Evolutionary conservation across 2,329 filamentous ascomycete genomes (phyloP), one percentile per base, ranked within the genome.

Genomic region (Macrophomina phaseolina): DNA sequence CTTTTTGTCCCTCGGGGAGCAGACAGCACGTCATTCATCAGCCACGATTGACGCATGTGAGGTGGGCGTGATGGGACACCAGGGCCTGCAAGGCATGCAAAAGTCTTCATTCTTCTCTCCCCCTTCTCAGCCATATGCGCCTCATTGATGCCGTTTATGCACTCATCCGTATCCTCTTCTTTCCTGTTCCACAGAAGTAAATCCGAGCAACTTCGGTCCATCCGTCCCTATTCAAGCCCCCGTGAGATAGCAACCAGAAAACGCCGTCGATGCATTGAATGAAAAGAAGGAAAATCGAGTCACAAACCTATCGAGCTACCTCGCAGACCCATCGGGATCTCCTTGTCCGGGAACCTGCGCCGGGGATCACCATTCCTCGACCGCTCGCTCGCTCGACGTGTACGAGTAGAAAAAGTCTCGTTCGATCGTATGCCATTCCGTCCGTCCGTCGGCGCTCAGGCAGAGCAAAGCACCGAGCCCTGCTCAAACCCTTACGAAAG

Each of bases 401-500:
- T 14, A 14, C 6, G 16, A 14, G 42, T 9, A 45, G 16, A 45
- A 16, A 14, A 6, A 12, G 5, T 16, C 30, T 14, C 51, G 5
- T n/a, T 32, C 53, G 34, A 28, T 14, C 36, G 11, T 12, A 16
- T 16, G 23, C 23, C 23, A 23, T 23, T 23, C 32, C n/a, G 18
- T 18, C 30, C 53, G 9, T 14, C 30, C 52, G 52, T 23, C 9
- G 16, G 52, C n/a, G 32, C 32, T 6, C 32, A 23, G 32, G 1
- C n/a, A 11, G 28, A 18, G 34, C 34, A 40, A 34, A 14, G 16
- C 16, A n/a, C 5, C 16, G 11, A 14, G 12, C 8, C 42, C 11
- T 14, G 42, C 12, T 62, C 58, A 62, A 32, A 62, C 42, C 63
- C 52, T 65, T 52, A 65, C 63, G 34, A 65, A 65, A 49, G 63